Percentiles rank a stretch among this genome's conserved stretches.
These are phyloP conservation scores for Pseudodiploospora longispora DNA, from an alignment of 2,329 filamentous ascomycete species.

Conservation along the genomic window DNA sequence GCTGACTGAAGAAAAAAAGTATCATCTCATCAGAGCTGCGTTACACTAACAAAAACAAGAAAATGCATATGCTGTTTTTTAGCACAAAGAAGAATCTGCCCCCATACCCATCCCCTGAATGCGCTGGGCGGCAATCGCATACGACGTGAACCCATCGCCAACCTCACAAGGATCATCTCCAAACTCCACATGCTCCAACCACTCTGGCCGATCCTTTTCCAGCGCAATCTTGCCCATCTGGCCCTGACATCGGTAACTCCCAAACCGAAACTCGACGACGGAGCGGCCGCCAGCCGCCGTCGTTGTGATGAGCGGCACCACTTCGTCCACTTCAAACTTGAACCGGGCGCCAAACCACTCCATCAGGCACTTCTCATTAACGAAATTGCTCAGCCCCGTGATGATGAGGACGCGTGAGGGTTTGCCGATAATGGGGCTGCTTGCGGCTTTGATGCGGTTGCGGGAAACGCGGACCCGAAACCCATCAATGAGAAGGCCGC, in stretches of 20 bases:
- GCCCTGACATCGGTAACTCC: constrained; percentile 47
- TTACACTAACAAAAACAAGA: too few species aligned
- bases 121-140: constrained; percentile 23
- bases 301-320: constrained; percentile 22
- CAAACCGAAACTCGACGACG: constrained; percentile 44
- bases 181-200: constrained; percentile 30
- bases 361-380: constrained; percentile 33
- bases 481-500: constrained; percentile 28
- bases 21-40: too few species aligned
- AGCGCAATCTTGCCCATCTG: constrained; percentile 37
- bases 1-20: too few species aligned
- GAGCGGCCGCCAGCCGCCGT: constrained; percentile 14
- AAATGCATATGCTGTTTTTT: too few species aligned
- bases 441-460: constrained; percentile 40
- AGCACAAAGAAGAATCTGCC: too few species aligned
- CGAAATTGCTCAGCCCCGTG: constrained; percentile 34
- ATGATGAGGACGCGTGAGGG: constrained; percentile 44
- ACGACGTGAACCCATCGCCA: constrained; percentile 22
- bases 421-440: constrained; percentile 16
- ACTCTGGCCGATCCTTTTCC: constrained; percentile 24
- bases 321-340: constrained; percentile 38
- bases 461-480: constrained; percentile 30
- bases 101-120: constrained; percentile 21
- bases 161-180: constrained; percentile 30
- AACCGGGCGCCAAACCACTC: constrained; percentile 35